Base-by-base conservation (phyloP, 140 eudicot species). In the Stevia rebaudiana region DNA sequence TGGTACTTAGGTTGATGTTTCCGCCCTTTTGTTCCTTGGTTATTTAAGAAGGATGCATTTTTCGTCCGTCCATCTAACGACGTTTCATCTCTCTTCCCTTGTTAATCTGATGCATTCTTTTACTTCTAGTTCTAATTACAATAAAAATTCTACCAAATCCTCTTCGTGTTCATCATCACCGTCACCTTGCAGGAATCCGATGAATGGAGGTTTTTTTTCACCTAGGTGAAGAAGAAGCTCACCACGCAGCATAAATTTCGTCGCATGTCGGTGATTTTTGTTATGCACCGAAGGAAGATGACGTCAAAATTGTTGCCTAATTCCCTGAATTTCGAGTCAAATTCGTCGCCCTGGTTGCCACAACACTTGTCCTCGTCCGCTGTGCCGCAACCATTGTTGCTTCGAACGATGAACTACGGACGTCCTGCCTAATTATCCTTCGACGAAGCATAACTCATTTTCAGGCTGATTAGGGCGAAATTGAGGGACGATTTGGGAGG, bases 311-410 rank as follows among this genome's bases (percentile, higher is more conserved):
- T 86, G 17, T 44, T 69, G 81, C 84, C 89, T 5, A 75, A 33
- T 55, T 83, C 95, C 21, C 95, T 88, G 5, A 70, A 68, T 18
- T 67, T 72, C 1, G 79, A 71, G 35, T 22, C 69, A n/a, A 61
- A 42, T 40, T 72, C 83, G 3, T 77, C 83, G 0, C 63, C 22
- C 0, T 63, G 52, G 18, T 46, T 58, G 56, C 59, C 57, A 70
- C 70, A 75, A 33, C 85, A 80, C 59, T 77, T 89, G 94, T 88
- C 87, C 6, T 63, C 54, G 35, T 69, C 81, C 2, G 94, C 94
- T 16, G 90, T 88, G 61, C 94, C 96, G 5, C 87, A 72, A 47
- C 96, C 94, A 1, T 75, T 88, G 78, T 94, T 94, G 31, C 85
- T 78, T 39, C 96, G n/a, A 72, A 7, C 16, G 81, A 81, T 19